Base-by-base conservation (phyloP, 768 basidiomycete genomes). In the Tremella yokohamensis region DNA sequence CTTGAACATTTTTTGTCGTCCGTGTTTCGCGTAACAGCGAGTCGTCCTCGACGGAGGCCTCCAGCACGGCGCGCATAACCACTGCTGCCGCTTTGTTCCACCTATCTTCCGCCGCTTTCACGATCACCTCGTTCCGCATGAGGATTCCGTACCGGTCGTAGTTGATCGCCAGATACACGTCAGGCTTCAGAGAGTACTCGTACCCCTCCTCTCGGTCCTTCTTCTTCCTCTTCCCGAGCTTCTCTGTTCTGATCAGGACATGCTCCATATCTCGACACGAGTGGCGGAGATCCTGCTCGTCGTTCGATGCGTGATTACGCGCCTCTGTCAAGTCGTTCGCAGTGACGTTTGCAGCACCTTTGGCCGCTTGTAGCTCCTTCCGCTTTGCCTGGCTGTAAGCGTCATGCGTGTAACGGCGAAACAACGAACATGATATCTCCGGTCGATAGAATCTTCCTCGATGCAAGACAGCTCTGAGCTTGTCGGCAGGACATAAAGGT, bases 61-160 rank as follows among this genome's bases (percentile, higher is more conserved):
- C 86, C 44, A 96, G 79, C 18, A 84, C 79, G 0, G 88, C 86
- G 65, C 82, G 82, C 51, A 94, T 78, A 2, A 94, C 87, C 3
- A 82, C 69, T 4, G 85, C 87, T 2, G 89, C 84, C 8, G 84
- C 81, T 25, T 82, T 79, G 65, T 97, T 97, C 77, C 84, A 94
- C 39, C 89, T 84, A 65, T 91, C 88, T 61, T 81, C 79, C 0
- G 84, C 89, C 11, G 89, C 87, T 39, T 81, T 80, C 57, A 86
- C 84, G 49, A 97, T 84, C 48, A 97, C 80, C 70, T 85, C 81
- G 78, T 96, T 94, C 42, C 94, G 86, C 52, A 96, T 84, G 66
- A 89, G 85, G 29, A 90, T 80, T 64, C 87, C 85, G 76, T 92
- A 94, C 66, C 84, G 87, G 65, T 91, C 87, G 71, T 86, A 88